Conservation (phyloP, 306 rosid genomes). For the Gastrolobium villosum region DNA sequence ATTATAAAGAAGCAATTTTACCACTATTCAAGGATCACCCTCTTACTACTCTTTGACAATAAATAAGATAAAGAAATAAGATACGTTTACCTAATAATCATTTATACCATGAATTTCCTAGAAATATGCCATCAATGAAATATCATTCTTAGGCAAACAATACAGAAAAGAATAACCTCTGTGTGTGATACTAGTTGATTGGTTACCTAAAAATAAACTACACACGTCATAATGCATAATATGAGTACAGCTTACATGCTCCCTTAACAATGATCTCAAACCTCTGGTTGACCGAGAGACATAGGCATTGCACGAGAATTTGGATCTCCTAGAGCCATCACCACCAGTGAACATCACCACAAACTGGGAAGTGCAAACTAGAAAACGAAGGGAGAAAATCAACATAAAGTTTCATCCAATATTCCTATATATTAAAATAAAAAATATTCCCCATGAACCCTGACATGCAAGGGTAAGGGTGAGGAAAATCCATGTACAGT, state of each 20-base stretch:
- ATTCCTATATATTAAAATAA: background rate
- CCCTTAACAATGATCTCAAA: constrained; percentile 77
- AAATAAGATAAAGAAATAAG: background rate
- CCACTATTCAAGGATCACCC: too few relatives aligned
- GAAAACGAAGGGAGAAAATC: background rate
- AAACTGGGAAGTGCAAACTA: constrained; percentile 87
- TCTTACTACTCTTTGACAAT: too few relatives aligned
- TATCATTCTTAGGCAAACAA: constrained; percentile 23
- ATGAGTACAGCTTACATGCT: constrained; percentile 69
- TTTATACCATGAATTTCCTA: constrained; percentile 26
- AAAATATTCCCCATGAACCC: too few relatives aligned
- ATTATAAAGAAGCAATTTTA: too few relatives aligned
- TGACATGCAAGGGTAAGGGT: too few relatives aligned
- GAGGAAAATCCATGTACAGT: too few relatives aligned
- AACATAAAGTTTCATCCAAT: constrained; percentile 32
- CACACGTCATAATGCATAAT: constrained; percentile 2
- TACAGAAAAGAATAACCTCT: background rate
- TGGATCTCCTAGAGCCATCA: constrained; percentile 61
- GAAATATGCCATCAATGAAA: constrained; percentile 41
- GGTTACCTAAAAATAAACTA: constrained; percentile 5
- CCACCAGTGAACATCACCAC: constrained; percentile 89
- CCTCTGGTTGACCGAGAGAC: constrained; percentile 89
- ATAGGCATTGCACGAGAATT: constrained; percentile 69
- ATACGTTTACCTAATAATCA: constrained; percentile 20
- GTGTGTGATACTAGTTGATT: background rate